Conservation (phyloP, 163 green algal genomes). For the Smithsoniella earleae region DNA sequence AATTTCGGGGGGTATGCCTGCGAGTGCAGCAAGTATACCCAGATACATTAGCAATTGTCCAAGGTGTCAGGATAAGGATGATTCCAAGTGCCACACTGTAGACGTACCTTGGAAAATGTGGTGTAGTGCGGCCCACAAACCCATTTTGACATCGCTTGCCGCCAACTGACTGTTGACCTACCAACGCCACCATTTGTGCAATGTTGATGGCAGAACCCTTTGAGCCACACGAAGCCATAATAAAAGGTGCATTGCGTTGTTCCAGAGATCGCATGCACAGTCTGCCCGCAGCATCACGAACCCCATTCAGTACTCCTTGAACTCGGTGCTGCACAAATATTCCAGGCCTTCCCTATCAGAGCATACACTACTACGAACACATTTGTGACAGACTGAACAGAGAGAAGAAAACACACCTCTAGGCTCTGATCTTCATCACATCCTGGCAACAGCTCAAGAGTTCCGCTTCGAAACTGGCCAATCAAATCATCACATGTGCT, state of each 20-base stretch:
- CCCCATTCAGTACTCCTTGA: conserved; percentile 76
- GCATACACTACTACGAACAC: neutral
- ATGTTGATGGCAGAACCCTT: conserved; percentile 98
- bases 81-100: too few relatives aligned
- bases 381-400: neutral
- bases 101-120: conserved; percentile 78
- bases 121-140: conserved; percentile 80
- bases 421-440: conserved; percentile 81
- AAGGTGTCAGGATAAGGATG: neutral
- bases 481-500: conserved; percentile 58
- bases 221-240: conserved; percentile 91
- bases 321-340: neutral
- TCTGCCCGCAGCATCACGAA: conserved; percentile 80
- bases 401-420: conserved; percentile 40
- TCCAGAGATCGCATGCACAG: conserved; percentile 72
- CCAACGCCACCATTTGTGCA: conserved; percentile 88
- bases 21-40: neutral
- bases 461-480: conserved; percentile 49
- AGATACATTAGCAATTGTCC: conserved; percentile 14
- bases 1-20: conserved; percentile 4
- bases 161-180: conserved; percentile 90
- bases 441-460: conserved; percentile 67
- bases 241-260: conserved; percentile 81
- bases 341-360: conserved; percentile 5
- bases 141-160: conserved; percentile 81